Conservation (phyloP, 208 protist species). For the Histomonas meleagridis region DNA sequence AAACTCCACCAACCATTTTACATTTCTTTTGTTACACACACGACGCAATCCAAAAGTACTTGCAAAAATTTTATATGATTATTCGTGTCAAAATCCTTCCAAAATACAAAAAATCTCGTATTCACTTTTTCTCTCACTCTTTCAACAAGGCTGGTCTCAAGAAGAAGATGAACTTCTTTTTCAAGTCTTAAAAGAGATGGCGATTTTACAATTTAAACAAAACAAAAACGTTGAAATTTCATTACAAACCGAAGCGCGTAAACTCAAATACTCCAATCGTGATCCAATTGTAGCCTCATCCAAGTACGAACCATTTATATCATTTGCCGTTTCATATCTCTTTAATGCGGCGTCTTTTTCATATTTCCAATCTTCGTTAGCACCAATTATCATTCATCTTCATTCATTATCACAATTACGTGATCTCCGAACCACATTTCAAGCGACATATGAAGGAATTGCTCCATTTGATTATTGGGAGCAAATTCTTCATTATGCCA, state of each 20-base stretch:
- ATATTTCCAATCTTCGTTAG: neutral
- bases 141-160: neutral
- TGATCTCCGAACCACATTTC: neutral
- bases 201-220: neutral
- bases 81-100: neutral
- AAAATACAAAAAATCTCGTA: neutral
- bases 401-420: conserved; percentile 16
- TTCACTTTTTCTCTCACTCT: neutral
- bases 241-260: neutral
- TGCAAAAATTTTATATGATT: neutral
- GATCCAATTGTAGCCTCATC: neutral
- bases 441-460: neutral
- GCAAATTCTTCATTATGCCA: neutral
- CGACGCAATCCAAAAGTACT: neutral
- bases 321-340: neutral
- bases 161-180: neutral
- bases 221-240: neutral
- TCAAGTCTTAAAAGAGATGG: neutral
- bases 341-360: neutral
- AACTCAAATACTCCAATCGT: neutral
- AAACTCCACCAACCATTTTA: neutral
- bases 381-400: conserved; percentile 32
- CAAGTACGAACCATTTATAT: neutral
- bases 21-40: neutral
- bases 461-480: neutral